phyloP scores from a whole-genome alignment of 2,329 filamentous ascomycete species.

The Fusarium robinianum region DNA sequence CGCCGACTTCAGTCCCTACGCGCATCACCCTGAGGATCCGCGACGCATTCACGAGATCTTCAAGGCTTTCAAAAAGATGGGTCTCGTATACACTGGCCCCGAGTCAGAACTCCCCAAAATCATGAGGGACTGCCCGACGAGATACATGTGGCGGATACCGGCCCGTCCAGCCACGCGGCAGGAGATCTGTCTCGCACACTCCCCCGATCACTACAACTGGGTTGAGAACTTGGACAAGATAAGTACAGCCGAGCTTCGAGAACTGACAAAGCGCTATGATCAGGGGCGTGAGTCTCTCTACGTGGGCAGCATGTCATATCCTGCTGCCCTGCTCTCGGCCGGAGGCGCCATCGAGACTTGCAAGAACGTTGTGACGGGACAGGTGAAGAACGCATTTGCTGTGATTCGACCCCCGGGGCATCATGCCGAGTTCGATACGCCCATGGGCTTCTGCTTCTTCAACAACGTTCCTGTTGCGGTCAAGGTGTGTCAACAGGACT shows the following conservation, averaged over 20 bases:
- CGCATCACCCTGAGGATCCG: conserved; percentile 93
- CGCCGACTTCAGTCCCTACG: conserved; percentile 70
- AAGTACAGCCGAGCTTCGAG: conserved; percentile 67
- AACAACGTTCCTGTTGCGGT: conserved; percentile 96
- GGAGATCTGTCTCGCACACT: conserved; percentile 83
- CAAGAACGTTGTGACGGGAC: conserved; percentile 80
- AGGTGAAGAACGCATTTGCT: conserved; percentile 92
- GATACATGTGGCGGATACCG: conserved; percentile 75
- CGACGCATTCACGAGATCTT: conserved; percentile 92
- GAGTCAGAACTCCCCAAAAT: conserved; percentile 58
- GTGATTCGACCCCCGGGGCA: conserved; percentile 95
- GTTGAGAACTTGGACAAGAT: conserved; percentile 63
- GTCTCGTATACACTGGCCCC: conserved; percentile 69
- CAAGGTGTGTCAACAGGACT: conserved; percentile 82
- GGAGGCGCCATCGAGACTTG: conserved; percentile 96
- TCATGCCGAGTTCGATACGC: conserved; percentile 82
- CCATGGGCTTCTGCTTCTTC: conserved; percentile 96
- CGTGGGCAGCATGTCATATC: conserved; percentile 79
- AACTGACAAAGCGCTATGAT: conserved; percentile 65
- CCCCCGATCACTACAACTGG: conserved; percentile 76
- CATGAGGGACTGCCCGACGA: conserved; percentile 58
- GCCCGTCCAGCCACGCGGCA: conserved; percentile 76
- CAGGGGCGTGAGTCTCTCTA: conserved; percentile 77
- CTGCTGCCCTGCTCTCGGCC: conserved; percentile 80
- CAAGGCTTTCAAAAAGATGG: conserved; percentile 80